Percentiles rank a stretch among this genome's conserved stretches.
These are phyloP conservation scores for Tetracladium setigerum DNA, from an alignment of 495 filamentous ascomycete genomes.

Conservation along the genomic window DNA sequence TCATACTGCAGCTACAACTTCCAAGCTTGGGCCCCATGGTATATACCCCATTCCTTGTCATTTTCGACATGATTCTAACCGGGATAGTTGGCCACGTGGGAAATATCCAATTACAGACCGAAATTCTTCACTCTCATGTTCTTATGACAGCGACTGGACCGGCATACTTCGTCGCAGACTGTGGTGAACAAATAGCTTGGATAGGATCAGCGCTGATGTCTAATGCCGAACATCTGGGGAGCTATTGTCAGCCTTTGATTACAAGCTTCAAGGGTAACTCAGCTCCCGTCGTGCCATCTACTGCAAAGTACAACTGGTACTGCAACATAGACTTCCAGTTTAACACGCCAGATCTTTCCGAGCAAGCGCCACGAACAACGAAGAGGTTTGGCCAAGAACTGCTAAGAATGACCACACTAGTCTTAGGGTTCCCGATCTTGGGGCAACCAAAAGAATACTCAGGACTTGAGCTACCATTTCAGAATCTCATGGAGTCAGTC, in stretches of 20 bases:
- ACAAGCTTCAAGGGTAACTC: neutral
- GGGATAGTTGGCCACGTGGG: neutral
- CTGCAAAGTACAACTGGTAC: neutral
- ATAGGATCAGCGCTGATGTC: slow-evolving; percentile 2
- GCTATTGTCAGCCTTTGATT: neutral
- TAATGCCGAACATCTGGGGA: neutral
- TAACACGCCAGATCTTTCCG: neutral
- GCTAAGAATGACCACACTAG: neutral
- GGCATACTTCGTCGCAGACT: slow-evolving; percentile 1
- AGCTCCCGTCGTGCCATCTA: neutral
- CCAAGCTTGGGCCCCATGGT: neutral
- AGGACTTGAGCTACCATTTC: slow-evolving; percentile 5
- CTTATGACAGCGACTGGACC: neutral
- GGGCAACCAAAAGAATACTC: neutral
- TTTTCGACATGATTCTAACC: neutral
- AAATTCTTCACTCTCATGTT: neutral
- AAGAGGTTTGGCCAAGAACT: neutral
- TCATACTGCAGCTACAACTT: neutral
- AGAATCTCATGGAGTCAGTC: neutral
- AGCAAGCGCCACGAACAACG: neutral
- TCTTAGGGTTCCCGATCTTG: slow-evolving; percentile 3
- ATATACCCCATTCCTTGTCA: neutral
- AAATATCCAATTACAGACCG: slow-evolving; percentile 1
- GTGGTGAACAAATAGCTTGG: slow-evolving; percentile 5
- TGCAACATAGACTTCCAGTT: slow-evolving; percentile 1